A percentile compares a stretch with the other conserved stretches of the same genome.
These are phyloP conservation scores for Camellia sinensis DNA, from an alignment of 148 eudicot genomes.

Conservation along the genomic window DNA sequence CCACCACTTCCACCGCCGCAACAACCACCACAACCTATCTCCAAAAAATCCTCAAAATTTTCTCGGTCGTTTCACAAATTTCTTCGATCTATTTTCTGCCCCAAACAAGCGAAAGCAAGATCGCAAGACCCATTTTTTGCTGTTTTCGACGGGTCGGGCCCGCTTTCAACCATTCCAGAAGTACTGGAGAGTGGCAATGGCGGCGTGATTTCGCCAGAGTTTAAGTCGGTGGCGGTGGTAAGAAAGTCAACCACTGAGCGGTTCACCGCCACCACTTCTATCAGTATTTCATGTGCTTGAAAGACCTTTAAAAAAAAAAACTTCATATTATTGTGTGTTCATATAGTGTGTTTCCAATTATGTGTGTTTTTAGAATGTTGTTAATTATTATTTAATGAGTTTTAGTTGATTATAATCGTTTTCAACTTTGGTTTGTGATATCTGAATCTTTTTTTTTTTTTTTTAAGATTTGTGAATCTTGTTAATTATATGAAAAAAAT, in stretches of 20 bases:
- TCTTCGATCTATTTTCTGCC: conserved; percentile 55
- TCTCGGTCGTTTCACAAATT: conserved; percentile 65
- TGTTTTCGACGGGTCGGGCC: conserved; percentile 39
- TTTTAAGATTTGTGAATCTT: too few relatives aligned
- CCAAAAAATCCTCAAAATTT: conserved; percentile 42
- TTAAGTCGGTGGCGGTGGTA: conserved; percentile 39
- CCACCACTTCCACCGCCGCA: conserved; percentile 12
- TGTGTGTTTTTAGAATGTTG: background rate
- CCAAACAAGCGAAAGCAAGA: conserved; percentile 16
- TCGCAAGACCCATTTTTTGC: conserved; percentile 22
- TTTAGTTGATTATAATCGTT: too few relatives aligned
- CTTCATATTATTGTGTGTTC: background rate
- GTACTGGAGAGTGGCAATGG: conserved; percentile 32
- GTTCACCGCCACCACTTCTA: conserved; percentile 34
- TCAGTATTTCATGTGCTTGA: conserved; percentile 58
- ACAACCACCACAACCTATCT: conserved; percentile 11
- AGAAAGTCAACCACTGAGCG: conserved; percentile 54
- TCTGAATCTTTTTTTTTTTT: too few relatives aligned
- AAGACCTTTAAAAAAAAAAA: background rate
- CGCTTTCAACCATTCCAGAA: conserved; percentile 65
- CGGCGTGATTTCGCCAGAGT: conserved; percentile 41
- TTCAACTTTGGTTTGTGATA: too few relatives aligned
- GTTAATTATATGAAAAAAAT: too few relatives aligned
- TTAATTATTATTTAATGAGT: too few relatives aligned
- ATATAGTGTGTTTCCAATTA: background rate